Percentiles rank a stretch among this genome's conserved stretches.
phyloP scores from a whole-genome alignment of 176 grass and related monocot genomes.

The Oryza rufipogon region DNA sequence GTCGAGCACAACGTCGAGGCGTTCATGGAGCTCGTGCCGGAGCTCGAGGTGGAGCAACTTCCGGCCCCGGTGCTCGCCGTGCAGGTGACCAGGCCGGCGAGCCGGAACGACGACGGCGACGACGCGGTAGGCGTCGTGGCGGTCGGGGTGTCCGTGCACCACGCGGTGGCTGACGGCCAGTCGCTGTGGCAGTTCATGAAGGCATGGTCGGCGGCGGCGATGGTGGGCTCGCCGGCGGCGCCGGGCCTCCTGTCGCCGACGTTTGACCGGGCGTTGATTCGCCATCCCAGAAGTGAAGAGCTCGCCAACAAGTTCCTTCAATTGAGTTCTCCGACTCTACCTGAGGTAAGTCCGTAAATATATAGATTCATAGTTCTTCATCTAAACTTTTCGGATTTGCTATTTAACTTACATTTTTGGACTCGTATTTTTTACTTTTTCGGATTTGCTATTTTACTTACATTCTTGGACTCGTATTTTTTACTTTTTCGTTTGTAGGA shows the following conservation, averaged over 20 bases:
- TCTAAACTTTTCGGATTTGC: too few relatives aligned
- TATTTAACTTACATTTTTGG: too few relatives aligned
- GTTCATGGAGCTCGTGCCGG: conserved; percentile 51
- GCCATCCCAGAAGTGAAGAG: conserved; percentile 32
- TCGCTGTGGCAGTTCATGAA: conserved; percentile 56
- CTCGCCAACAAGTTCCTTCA: background rate
- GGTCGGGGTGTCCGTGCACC: conserved; percentile 41
- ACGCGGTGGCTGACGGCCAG: conserved; percentile 50
- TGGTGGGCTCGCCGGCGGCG: background rate
- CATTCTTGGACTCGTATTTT: too few relatives aligned
- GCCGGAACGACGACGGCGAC: too few relatives aligned
- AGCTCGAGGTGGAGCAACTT: conserved; percentile 15
- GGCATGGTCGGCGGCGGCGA: conserved; percentile 47
- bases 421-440: too few relatives aligned
- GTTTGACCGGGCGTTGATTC: conserved; percentile 50
- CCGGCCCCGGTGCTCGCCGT: conserved; percentile 43
- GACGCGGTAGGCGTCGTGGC: conserved; percentile 17
- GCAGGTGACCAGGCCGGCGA: conserved; percentile 46
- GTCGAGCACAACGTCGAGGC: conserved; percentile 47
- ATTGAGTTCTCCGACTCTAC: conserved; percentile 8
- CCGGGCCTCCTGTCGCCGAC: conserved; percentile 5
- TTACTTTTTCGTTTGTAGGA: too few relatives aligned
- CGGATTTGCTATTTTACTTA: too few relatives aligned
- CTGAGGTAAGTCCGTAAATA: background rate
- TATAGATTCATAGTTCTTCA: too few relatives aligned